Evolutionary conservation across 345 rosid species (phyloP), one percentile per base, ranked within the genome.

Genomic region (Abelmoschus esculentus): DNA sequence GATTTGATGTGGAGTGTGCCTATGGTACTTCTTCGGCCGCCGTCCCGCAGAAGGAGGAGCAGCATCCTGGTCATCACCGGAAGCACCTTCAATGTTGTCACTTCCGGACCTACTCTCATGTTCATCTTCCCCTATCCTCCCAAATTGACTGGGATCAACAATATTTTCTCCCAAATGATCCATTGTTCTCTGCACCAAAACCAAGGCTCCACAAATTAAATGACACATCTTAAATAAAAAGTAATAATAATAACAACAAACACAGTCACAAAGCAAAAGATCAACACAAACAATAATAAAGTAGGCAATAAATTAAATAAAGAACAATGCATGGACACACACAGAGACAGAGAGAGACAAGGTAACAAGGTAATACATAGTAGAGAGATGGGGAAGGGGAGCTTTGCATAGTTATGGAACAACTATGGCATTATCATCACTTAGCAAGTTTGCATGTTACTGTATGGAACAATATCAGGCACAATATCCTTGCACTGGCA

Each of bases 1-100:
- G 61, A 90, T 92, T 73, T 92, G 96, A 29, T 70, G 56, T 9
- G 86, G 77, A 69, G 89, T 88, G 80, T 92, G 98, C 26, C 98
- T 81, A 38, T 88, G 90, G 72, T 87, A 92, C 76, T 82, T 85
- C 75, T 46, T 46, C 50, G 77, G 86, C 83, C 73, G 83, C 1
- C 69, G 77, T 42, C 66, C 80, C 19, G 83, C 80, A 2, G 32
- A 83, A 4, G 38, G 83, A 14, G 17, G 17, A 3, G 56, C 79
- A 31, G 71, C 75, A 3, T 80, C 84, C 31, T 76, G 80, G 56
- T 87, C 89, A 66, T 81, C 89, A 18, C 88, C 89, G 13, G 89
- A 87, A 67, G 73, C 79, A 58, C 78, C 86, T 42, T 85, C 90
- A 18, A 86, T 38, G 70, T 85, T 85, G 62, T 85, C 86, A 72